These are phyloP conservation scores for Yamadazyma insecticola DNA, from an alignment of 805 yeast genomes.

Conservation along the genomic window DNA sequence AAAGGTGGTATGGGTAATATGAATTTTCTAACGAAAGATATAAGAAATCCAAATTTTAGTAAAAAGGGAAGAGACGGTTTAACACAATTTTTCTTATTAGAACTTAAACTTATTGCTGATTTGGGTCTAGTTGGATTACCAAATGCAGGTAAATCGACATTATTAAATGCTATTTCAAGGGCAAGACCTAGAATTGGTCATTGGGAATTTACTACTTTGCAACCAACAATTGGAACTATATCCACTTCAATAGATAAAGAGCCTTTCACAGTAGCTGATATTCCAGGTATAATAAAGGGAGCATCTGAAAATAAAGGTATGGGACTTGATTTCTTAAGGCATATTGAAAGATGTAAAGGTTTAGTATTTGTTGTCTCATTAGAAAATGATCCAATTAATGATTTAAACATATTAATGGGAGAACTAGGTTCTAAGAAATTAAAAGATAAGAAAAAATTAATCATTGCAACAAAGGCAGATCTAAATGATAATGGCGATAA, in stretches of 20 bases:
- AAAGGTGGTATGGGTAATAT: slow-evolving; percentile 94
- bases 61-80: slow-evolving; percentile 73
- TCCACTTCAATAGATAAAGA: slow-evolving; percentile 56
- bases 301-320: slow-evolving; percentile 84
- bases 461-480: slow-evolving; percentile 96
- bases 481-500: slow-evolving; percentile 48
- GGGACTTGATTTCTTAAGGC: slow-evolving; percentile 90
- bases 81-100: slow-evolving; percentile 67
- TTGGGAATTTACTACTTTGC: slow-evolving; percentile 94
- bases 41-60: slow-evolving; percentile 87
- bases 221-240: slow-evolving; percentile 90
- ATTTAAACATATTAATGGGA: slow-evolving; percentile 53
- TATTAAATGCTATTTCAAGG: slow-evolving; percentile 77
- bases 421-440: slow-evolving; percentile 72
- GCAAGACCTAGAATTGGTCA: slow-evolving; percentile 92
- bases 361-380: slow-evolving; percentile 81
- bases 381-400: slow-evolving; percentile 64
- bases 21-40: slow-evolving; percentile 81
- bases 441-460: slow-evolving; percentile 56
- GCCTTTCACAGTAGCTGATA: slow-evolving; percentile 91
- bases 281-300: slow-evolving; percentile 91
- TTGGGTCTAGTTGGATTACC: slow-evolving; percentile 93
- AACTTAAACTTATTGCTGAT: slow-evolving; percentile 85
- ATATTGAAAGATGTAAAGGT: slow-evolving; percentile 88
- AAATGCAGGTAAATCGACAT: slow-evolving; percentile 93